A percentile compares a stretch with the other conserved stretches of the same genome.
Evolutionary conservation across 2,329 filamentous ascomycete species (phyloP).

Genomic region (Phyllosticta citribraziliensis): DNA sequence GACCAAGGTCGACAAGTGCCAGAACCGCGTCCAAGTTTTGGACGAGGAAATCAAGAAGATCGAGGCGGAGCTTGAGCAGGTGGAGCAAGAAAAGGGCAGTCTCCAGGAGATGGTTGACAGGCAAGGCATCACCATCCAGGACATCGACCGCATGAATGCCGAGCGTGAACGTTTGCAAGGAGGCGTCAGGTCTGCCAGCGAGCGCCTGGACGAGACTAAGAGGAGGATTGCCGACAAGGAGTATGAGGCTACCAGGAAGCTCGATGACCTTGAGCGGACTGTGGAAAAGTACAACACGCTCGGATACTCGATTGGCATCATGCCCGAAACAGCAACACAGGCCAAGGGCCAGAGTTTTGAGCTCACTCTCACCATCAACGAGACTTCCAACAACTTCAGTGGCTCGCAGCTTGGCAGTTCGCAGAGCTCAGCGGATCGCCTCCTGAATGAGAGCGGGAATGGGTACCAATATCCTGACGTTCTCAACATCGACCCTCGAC

Average conservation of each 20-base stretch:
- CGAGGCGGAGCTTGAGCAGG: constrained; percentile 72
- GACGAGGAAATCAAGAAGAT: constrained; percentile 79
- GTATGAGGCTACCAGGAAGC: constrained; percentile 69
- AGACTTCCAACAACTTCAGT: constrained; percentile 60
- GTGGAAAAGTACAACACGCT: constrained; percentile 90
- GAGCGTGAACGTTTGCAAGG: constrained; percentile 91
- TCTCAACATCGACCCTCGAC: constrained; percentile 78
- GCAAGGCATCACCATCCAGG: constrained; percentile 90
- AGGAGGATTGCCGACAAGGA: constrained; percentile 77
- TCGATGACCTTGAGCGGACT: constrained; percentile 85
- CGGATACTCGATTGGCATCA: constrained; percentile 86
- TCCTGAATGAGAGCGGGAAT: constrained; percentile 70
- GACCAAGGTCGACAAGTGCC: constrained; percentile 81
- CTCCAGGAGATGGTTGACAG: constrained; percentile 83
- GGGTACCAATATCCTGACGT: constrained; percentile 88
- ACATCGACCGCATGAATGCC: constrained; percentile 97
- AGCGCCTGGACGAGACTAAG: constrained; percentile 76
- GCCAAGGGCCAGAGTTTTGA: constrained; percentile 81
- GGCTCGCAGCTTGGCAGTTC: constrained; percentile 39
- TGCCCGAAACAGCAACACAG: constrained; percentile 74
- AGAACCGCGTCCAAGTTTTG: constrained; percentile 68
- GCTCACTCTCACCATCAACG: constrained; percentile 70
- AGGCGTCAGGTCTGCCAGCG: constrained; percentile 66
- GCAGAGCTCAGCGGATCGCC: constrained; percentile 54
- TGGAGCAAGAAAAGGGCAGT: constrained; percentile 66